Percentiles rank a stretch among this genome's conserved stretches.
Evolutionary conservation across 2,329 filamentous ascomycete species (phyloP).

Genomic region (Penicillium sp.): DNA sequence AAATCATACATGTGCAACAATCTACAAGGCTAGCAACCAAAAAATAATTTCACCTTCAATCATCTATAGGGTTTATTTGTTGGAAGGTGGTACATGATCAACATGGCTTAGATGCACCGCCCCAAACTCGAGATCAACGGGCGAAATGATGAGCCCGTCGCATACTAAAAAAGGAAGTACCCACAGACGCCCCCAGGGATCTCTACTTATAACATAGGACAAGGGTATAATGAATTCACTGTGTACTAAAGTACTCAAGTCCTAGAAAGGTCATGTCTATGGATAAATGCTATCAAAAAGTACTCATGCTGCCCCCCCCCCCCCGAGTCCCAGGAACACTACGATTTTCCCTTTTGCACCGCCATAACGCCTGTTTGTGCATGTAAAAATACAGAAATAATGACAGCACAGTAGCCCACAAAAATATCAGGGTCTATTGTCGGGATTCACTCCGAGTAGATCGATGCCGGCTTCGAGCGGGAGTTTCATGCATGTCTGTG

Average conservation of each 20-base stretch:
- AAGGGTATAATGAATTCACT: not conserved
- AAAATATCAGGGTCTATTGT: not conserved
- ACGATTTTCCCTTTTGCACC: not conserved
- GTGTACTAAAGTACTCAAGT: not conserved
- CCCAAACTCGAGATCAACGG: not conserved
- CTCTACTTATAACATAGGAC: not conserved
- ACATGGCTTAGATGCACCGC: not conserved
- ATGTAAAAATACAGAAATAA: not conserved
- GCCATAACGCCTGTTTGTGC: not conserved
- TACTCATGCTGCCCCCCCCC: not conserved
- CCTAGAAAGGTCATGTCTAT: not conserved
- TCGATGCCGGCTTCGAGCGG: slow-evolving; percentile 23
- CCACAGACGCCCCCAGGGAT: not conserved
- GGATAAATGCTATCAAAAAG: not conserved
- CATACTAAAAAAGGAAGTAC: not conserved
- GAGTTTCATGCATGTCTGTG: slow-evolving; percentile 26
- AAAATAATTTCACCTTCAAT: not conserved
- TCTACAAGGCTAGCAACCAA: no score
- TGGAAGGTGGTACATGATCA: not conserved
- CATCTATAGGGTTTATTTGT: not conserved
- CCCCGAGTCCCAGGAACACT: not conserved
- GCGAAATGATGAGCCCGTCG: not conserved
- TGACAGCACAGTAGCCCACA: not conserved
- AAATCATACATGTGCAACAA: not conserved
- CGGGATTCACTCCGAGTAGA: slow-evolving; percentile 10